These are phyloP conservation scores for Actinomortierella ambigua DNA, from an alignment of 371 early-diverging fungal species.

Conservation along the genomic window DNA sequence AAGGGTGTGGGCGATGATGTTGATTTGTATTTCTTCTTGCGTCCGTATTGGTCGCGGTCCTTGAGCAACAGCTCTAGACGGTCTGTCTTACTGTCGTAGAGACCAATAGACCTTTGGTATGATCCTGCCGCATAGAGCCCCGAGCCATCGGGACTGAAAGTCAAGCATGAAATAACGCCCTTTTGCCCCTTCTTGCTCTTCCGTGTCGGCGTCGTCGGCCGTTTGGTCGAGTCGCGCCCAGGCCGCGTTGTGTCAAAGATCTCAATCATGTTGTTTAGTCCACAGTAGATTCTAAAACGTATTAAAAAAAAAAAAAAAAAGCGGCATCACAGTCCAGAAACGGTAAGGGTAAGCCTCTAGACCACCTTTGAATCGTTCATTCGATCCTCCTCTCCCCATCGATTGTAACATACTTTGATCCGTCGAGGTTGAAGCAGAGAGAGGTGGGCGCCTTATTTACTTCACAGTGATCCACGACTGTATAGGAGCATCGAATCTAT, in stretches of 20 bases:
- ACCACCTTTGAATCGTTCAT: too few species aligned
- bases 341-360: background rate
- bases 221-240: conserved; percentile 51
- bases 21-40: background rate
- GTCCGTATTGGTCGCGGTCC: conserved; percentile 22
- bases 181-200: conserved; percentile 71
- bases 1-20: conserved; percentile 5
- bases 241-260: conserved; percentile 69
- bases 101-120: conserved; percentile 64
- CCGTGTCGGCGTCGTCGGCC: conserved; percentile 61
- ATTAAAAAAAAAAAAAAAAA: background rate
- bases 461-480: conserved; percentile 68
- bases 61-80: conserved; percentile 56
- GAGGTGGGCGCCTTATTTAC: conserved; percentile 67
- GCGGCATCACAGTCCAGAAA: background rate
- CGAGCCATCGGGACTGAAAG: conserved; percentile 67
- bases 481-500: conserved; percentile 63
- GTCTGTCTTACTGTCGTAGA: conserved; percentile 64
- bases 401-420: conserved; percentile 58
- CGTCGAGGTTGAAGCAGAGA: conserved; percentile 66
- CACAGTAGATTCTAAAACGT: conserved; percentile 63
- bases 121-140: conserved; percentile 75
- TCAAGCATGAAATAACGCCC: conserved; percentile 69
- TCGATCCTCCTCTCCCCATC: background rate
- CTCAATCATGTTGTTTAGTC: conserved; percentile 73